Percentiles rank a stretch among this genome's conserved stretches.
These are phyloP conservation scores for Arabis alpina DNA, from an alignment of 345 rosid species.

Conservation along the genomic window DNA sequence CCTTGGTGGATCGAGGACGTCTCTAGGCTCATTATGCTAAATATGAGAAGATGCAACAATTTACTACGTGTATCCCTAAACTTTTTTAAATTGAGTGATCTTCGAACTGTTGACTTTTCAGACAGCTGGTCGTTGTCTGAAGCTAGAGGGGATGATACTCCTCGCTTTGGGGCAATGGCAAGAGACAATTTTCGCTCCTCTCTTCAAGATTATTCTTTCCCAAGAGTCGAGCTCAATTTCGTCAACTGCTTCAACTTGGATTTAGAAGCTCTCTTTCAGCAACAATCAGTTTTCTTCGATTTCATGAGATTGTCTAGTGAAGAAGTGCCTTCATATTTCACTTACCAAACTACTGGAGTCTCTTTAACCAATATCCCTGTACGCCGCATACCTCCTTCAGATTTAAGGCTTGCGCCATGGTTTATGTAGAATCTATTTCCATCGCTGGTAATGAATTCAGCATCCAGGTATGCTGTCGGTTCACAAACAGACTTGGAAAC, in stretches of 20 bases:
- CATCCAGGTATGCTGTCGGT: neutral
- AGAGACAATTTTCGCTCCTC: too few relatives aligned
- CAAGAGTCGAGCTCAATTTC: too few relatives aligned
- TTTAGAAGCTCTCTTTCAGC: neutral
- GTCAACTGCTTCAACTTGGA: neutral
- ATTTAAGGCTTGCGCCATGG: neutral
- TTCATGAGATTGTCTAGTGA: neutral
- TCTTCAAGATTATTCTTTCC: too few relatives aligned
- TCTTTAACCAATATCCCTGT: neutral
- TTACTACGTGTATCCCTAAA: neutral
- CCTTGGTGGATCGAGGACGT: constrained; percentile 3
- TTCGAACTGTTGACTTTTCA: neutral
- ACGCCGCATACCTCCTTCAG: neutral
- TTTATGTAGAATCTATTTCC: neutral
- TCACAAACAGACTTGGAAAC: neutral
- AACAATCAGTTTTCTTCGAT: neutral
- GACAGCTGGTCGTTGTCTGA: too few relatives aligned
- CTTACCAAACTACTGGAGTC: neutral
- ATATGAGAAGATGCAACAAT: neutral
- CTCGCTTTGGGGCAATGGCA: too few relatives aligned
- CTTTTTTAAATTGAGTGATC: constrained; percentile 4
- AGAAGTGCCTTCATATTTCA: constrained; percentile 8
- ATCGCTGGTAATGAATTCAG: neutral
- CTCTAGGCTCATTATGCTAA: neutral
- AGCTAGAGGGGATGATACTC: too few relatives aligned